Evolutionary conservation across 495 filamentous ascomycete genomes (phyloP).

Genomic region (Penicillium waksmanii): DNA sequence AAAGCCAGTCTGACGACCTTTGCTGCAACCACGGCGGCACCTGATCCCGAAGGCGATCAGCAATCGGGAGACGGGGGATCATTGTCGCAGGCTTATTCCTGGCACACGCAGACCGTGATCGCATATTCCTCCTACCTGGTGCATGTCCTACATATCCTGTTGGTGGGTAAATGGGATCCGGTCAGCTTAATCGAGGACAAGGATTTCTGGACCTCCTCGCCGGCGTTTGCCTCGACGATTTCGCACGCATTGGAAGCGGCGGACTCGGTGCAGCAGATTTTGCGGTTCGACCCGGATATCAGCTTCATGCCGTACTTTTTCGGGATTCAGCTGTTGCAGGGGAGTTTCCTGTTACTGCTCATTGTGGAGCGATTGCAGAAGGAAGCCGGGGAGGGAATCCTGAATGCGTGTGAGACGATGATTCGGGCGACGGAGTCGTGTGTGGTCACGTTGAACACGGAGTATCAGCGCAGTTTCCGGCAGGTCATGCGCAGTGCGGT

Average conservation of each 20-base stretch:
- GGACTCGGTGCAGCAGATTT: constrained; percentile 78
- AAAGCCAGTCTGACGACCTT: constrained; percentile 86
- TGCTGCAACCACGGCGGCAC: constrained; percentile 49
- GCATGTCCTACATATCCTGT: constrained; percentile 81
- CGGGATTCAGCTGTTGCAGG: constrained; percentile 82
- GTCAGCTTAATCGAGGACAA: constrained; percentile 85
- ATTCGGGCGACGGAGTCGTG: constrained; percentile 85
- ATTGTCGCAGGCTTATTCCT: constrained; percentile 57
- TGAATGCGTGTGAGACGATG: constrained; percentile 84
- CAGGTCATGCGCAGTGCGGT: constrained; percentile 83
- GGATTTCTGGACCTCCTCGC: constrained; percentile 85
- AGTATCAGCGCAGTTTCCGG: constrained; percentile 85
- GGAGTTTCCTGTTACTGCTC: constrained; percentile 77
- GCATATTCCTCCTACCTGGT: constrained; percentile 90
- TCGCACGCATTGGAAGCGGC: constrained; percentile 80
- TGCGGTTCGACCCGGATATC: constrained; percentile 82
- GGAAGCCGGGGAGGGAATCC: constrained; percentile 77
- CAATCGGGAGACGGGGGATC: constrained; percentile 35
- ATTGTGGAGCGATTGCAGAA: constrained; percentile 83
- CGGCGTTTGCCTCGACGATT: constrained; percentile 78
- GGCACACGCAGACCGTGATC: constrained; percentile 82
- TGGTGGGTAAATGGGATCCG: constrained; percentile 87
- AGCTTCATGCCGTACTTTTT: constrained; percentile 93
- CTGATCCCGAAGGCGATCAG: constrained; percentile 32
- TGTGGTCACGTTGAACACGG: constrained; percentile 81